Evolutionary conservation across 1,284 basidiomycete genomes (phyloP).

Genomic region (Mycena sp.): DNA sequence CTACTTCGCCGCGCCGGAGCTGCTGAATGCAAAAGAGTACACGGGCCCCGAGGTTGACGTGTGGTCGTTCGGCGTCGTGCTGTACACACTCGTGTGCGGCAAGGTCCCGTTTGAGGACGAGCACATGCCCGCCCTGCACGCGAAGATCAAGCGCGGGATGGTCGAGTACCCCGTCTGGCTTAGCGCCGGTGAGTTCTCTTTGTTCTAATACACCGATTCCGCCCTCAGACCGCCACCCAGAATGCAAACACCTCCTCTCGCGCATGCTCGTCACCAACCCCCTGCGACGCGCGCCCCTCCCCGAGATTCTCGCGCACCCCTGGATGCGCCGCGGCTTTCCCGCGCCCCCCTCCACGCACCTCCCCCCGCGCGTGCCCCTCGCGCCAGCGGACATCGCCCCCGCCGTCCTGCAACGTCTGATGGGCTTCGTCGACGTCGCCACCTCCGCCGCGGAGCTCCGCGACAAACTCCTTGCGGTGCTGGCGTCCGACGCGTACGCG

Average conservation of each 20-base stretch:
- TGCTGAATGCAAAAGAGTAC: conserved; percentile 96
- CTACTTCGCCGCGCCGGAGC: conserved; percentile 97
- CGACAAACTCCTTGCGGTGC: conserved; percentile 72
- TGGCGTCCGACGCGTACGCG: conserved; percentile 71
- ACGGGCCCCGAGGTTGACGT: conserved; percentile 98
- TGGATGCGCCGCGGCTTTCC: conserved; percentile 96
- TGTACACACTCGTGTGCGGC: conserved; percentile 97
- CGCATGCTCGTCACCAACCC: conserved; percentile 98
- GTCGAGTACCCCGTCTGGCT: conserved; percentile 99
- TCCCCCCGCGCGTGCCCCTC: conserved; percentile 91
- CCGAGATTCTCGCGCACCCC: conserved; percentile 90
- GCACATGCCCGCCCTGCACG: conserved; percentile 98
- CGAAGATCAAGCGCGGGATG: conserved; percentile 97
- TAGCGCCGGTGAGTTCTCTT: conserved; percentile 74
- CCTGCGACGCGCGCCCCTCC: conserved; percentile 81
- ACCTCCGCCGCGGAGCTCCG: conserved; percentile 77
- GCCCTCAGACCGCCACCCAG: conserved; percentile 43
- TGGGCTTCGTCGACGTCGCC: conserved; percentile 77
- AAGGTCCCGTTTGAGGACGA: conserved; percentile 99
- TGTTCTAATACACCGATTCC: background rate
- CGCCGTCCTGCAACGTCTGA: conserved; percentile 91
- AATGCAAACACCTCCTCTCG: conserved; percentile 94
- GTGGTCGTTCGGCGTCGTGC: conserved; percentile 98
- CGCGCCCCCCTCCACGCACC: conserved; percentile 83
- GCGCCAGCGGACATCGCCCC: conserved; percentile 88